Percentiles rank a stretch among this genome's conserved stretches.
phyloP scores from a whole-genome alignment of 257 asterid species.

The Coffea eugenioides region DNA sequence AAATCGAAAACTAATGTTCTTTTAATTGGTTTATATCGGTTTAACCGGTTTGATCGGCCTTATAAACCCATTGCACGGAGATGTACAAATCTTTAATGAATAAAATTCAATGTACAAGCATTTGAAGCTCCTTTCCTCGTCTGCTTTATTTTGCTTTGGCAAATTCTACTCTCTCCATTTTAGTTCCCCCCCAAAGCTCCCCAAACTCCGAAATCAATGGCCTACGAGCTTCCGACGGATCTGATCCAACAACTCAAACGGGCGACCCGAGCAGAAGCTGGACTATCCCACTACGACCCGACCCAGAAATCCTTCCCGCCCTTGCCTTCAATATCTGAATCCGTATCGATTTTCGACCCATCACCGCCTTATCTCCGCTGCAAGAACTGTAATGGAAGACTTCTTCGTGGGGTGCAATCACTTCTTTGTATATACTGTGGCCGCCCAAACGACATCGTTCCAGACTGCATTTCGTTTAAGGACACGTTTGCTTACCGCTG shows the following conservation, averaged over 20 bases:
- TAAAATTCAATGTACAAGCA: no score
- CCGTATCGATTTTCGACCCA: slow-evolving; percentile 54
- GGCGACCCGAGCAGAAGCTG: slow-evolving; percentile 66
- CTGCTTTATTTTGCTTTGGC: not conserved
- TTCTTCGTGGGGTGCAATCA: slow-evolving; percentile 72
- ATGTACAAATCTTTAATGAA: no score
- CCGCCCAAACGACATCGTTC: slow-evolving; percentile 42
- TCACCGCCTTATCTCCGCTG: slow-evolving; percentile 70
- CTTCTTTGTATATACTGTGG: slow-evolving; percentile 76
- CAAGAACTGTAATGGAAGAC: slow-evolving; percentile 64
- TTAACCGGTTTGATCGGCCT: no score
- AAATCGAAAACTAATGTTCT: no score
- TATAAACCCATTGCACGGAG: no score
- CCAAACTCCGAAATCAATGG: slow-evolving; percentile 27
- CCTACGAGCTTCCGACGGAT: slow-evolving; percentile 48
- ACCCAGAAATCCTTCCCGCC: slow-evolving; percentile 45
- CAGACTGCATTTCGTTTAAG: slow-evolving; percentile 56
- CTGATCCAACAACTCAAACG: slow-evolving; percentile 67
- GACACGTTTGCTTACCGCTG: slow-evolving; percentile 65
- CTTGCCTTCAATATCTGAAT: slow-evolving; percentile 63
- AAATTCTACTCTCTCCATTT: not conserved
- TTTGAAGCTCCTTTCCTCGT: not conserved
- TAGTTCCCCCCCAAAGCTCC: not conserved
- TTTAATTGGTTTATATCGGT: no score
- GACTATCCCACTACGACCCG: slow-evolving; percentile 62